phyloP scores from a whole-genome alignment of 257 asterid genomes.

The Linderniella brevidens region DNA sequence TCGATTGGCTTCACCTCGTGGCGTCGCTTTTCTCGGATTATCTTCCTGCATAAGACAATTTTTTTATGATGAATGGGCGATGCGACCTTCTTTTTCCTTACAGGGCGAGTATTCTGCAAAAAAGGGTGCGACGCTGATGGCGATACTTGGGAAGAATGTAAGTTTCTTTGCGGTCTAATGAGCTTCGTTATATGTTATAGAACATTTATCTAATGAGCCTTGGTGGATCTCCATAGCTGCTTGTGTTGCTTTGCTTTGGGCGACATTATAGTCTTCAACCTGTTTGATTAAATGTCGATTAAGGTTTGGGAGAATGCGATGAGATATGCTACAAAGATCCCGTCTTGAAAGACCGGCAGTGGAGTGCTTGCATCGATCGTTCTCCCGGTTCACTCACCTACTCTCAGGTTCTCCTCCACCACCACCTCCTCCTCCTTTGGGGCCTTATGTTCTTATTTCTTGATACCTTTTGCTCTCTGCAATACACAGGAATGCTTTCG shows the following conservation, averaged over 20 bases:
- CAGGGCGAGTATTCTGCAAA: constrained; percentile 92
- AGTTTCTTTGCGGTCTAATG: constrained; percentile 14
- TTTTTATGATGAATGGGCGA: too few species aligned
- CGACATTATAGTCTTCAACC: too few species aligned
- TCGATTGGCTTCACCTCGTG: too few species aligned
- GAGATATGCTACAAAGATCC: constrained; percentile 91
- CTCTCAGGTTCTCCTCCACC: constrained; percentile 2
- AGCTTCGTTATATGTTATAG: not conserved
- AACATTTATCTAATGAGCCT: too few species aligned
- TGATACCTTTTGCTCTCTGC: constrained; percentile 2
- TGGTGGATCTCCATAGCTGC: too few species aligned
- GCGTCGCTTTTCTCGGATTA: too few species aligned
- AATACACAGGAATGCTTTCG: constrained; percentile 46
- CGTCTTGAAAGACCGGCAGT: constrained; percentile 66
- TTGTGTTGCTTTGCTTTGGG: too few species aligned
- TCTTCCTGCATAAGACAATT: too few species aligned
- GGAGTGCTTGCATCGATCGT: constrained; percentile 95
- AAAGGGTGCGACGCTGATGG: constrained; percentile 84
- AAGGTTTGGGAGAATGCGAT: constrained; percentile 74
- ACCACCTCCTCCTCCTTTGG: too few species aligned
- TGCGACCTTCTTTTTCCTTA: too few species aligned
- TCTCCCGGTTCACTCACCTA: constrained; percentile 51
- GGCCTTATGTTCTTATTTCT: not conserved
- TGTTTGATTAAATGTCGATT: too few species aligned
- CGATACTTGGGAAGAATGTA: constrained; percentile 72